Percentiles rank a stretch among this genome's conserved stretches.
phyloP scores from a whole-genome alignment of 23 red algal species.

The Gracilaria vermiculophylla region DNA sequence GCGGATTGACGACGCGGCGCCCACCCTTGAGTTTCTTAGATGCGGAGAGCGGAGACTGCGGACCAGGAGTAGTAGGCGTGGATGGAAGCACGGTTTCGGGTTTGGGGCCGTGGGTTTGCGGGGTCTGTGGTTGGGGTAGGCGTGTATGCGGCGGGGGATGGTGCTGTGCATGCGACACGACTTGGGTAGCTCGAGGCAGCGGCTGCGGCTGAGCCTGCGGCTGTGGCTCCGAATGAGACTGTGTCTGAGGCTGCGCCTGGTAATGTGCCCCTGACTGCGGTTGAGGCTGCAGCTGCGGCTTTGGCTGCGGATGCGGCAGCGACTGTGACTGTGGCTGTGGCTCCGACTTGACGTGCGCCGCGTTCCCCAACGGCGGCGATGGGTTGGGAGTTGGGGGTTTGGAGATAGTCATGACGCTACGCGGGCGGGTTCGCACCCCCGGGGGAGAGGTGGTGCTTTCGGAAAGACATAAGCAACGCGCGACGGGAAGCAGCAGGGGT shows the following conservation, averaged over 20 bases:
- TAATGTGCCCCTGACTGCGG: not conserved
- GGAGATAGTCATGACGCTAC: conserved; percentile 4
- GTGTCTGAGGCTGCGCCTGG: not conserved
- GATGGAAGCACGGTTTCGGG: not conserved
- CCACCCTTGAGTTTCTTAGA: conserved; percentile 56
- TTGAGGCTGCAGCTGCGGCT: not conserved
- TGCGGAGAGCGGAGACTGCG: conserved; percentile 1
- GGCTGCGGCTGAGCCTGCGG: not conserved
- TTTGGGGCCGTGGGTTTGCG: not conserved
- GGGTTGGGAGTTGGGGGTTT: not conserved
- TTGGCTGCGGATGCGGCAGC: not conserved
- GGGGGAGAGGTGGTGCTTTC: not conserved
- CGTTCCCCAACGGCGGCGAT: not conserved
- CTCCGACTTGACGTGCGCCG: not conserved
- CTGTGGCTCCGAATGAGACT: not conserved
- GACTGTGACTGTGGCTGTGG: not conserved
- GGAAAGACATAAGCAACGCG: not conserved
- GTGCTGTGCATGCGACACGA: not conserved
- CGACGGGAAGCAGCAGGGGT: not conserved
- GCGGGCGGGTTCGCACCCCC: not conserved
- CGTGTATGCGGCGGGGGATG: not conserved
- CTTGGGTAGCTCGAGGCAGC: not conserved
- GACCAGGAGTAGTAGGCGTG: not conserved
- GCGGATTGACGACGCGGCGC: conserved; percentile 52
- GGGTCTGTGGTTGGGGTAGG: conserved; percentile 1